Evolutionary conservation across 2,329 filamentous ascomycete genomes (phyloP).

Genomic region (Ceratocystis colombiana): DNA sequence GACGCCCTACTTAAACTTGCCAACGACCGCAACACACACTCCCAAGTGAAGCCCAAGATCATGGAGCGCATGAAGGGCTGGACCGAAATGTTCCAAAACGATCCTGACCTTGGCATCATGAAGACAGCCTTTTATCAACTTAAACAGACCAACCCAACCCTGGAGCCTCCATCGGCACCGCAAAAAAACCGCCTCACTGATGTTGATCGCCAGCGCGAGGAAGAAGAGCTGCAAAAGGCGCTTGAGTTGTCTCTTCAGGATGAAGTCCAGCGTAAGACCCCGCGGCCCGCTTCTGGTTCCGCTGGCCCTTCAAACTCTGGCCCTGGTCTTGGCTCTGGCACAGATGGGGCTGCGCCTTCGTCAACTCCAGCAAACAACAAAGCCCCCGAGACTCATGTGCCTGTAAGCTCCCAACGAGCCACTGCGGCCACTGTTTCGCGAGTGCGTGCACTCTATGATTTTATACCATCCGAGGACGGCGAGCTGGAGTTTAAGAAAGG

Average conservation of each 20-base stretch:
- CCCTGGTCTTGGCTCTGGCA: neutral
- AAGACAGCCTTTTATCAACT: slow-evolving; percentile 84
- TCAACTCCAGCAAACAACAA: neutral
- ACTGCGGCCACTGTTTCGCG: slow-evolving; percentile 93
- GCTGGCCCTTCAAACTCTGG: slow-evolving; percentile 32
- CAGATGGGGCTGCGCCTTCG: neutral
- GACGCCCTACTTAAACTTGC: slow-evolving; percentile 85
- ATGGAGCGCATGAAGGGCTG: slow-evolving; percentile 93
- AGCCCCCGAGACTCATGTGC: slow-evolving; percentile 36
- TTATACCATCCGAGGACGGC: slow-evolving; percentile 83
- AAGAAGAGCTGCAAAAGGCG: slow-evolving; percentile 94
- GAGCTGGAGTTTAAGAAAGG: slow-evolving; percentile 95
- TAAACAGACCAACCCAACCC: slow-evolving; percentile 72
- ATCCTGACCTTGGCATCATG: slow-evolving; percentile 94
- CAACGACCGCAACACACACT: slow-evolving; percentile 88
- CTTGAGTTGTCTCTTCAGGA: slow-evolving; percentile 87
- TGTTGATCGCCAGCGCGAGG: slow-evolving; percentile 82
- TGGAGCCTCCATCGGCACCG: slow-evolving; percentile 85
- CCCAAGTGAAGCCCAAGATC: slow-evolving; percentile 94
- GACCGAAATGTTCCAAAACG: slow-evolving; percentile 84
- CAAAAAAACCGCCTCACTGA: slow-evolving; percentile 88
- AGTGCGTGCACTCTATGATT: slow-evolving; percentile 88
- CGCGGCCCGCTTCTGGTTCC: slow-evolving; percentile 32
- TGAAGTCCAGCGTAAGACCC: slow-evolving; percentile 52
- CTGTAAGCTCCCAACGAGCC: slow-evolving; percentile 59